These are phyloP conservation scores for Daldinia grandis DNA, from an alignment of 495 filamentous ascomycete genomes.

Conservation along the genomic window DNA sequence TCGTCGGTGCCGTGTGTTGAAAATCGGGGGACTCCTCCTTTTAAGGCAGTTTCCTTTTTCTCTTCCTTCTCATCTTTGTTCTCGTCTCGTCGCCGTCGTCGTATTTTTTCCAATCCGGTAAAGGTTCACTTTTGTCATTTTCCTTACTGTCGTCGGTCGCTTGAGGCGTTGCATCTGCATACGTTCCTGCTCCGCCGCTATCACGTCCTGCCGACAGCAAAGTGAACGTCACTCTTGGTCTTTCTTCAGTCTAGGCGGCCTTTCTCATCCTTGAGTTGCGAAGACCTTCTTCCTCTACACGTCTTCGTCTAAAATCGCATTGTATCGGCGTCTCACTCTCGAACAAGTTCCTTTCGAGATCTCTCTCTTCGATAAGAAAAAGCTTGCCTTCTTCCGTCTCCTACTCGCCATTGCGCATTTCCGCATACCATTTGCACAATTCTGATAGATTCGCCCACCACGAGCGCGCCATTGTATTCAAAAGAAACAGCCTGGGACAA, in stretches of 20 bases:
- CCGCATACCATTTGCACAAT: constrained; percentile 17
- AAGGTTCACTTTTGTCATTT: constrained; percentile 37
- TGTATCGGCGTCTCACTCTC: constrained; percentile 34
- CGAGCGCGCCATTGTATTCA: constrained; percentile 34
- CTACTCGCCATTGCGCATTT: constrained; percentile 33
- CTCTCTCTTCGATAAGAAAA: neutral
- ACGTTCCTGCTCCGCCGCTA: constrained; percentile 24
- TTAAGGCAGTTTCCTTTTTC: constrained; percentile 61
- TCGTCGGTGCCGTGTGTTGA: constrained; percentile 53
- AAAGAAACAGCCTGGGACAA: constrained; percentile 11
- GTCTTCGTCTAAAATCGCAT: constrained; percentile 40
- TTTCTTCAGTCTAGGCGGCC: constrained; percentile 26
- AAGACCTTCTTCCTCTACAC: constrained; percentile 17
- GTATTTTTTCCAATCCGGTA: constrained; percentile 37
- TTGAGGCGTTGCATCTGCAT: constrained; percentile 40
- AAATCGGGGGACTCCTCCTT: constrained; percentile 60
- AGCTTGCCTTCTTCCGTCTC: constrained; percentile 28
- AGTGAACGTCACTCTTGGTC: constrained; percentile 35
- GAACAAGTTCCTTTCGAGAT: constrained; percentile 12
- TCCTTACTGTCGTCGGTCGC: constrained; percentile 29
- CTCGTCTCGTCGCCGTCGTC: constrained; percentile 31
- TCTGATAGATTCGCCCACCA: constrained; percentile 38
- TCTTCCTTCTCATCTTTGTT: constrained; percentile 40
- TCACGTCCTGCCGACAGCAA: constrained; percentile 23
- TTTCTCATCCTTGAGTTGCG: constrained; percentile 23